phyloP scores from a whole-genome alignment of 352 stramenopile species.

The Globisporangium alternatum region DNA sequence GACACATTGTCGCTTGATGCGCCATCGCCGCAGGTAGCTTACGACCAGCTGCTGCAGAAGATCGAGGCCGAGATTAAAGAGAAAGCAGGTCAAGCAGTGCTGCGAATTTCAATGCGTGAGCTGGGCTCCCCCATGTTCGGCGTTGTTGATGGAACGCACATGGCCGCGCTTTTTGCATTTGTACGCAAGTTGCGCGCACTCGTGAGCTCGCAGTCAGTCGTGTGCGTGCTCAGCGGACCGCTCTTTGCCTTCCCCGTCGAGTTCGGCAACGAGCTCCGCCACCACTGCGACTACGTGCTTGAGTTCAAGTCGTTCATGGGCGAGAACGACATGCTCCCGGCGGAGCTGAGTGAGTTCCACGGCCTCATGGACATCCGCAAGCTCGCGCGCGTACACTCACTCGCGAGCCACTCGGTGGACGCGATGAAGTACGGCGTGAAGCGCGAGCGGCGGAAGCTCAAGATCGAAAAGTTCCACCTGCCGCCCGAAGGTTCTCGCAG shows the following conservation, averaged over 20 bases:
- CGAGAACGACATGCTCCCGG: slow-evolving; percentile 49
- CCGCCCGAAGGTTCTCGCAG: slow-evolving; percentile 60
- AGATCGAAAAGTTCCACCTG: slow-evolving; percentile 77
- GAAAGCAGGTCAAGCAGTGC: slow-evolving; percentile 22
- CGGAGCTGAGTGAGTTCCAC: slow-evolving; percentile 59
- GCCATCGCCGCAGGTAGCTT: slow-evolving; percentile 15
- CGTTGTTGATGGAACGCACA: slow-evolving; percentile 29
- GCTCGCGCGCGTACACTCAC: slow-evolving; percentile 51
- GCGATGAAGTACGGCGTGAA: slow-evolving; percentile 62
- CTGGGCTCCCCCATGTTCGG: slow-evolving; percentile 46
- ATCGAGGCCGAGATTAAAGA: slow-evolving; percentile 23
- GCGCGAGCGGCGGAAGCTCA: slow-evolving; percentile 66
- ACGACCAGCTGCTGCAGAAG: slow-evolving; percentile 25
- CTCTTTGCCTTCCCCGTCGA: slow-evolving; percentile 23
- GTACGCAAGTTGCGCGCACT: slow-evolving; percentile 32
- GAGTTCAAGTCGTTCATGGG: slow-evolving; percentile 58
- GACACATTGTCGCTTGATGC: slow-evolving; percentile 12
- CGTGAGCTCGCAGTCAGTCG: slow-evolving; percentile 17
- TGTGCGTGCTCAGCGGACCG: slow-evolving; percentile 31
- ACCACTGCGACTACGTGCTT: slow-evolving; percentile 57
- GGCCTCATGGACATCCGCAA: slow-evolving; percentile 55
- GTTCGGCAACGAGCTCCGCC: slow-evolving; percentile 46
- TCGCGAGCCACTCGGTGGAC: slow-evolving; percentile 52
- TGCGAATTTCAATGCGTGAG: slow-evolving; percentile 40
- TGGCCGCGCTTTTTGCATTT: slow-evolving; percentile 40